Evolutionary conservation across 371 early-diverging fungal species (phyloP).

Genomic region (Paraphysoderma sedebokerense): DNA sequence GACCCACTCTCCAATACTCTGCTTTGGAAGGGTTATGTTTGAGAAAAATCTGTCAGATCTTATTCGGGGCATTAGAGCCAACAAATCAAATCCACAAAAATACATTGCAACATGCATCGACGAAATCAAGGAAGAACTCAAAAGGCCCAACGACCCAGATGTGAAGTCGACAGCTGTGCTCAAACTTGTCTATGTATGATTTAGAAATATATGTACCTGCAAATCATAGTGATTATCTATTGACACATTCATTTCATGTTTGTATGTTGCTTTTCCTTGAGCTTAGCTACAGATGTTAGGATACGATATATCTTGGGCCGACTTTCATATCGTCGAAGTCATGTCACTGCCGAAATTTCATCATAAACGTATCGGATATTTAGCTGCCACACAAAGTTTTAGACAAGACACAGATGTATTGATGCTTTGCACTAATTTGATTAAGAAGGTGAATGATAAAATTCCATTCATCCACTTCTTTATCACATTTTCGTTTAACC

Average conservation of each 20-base stretch:
- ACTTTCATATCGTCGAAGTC: constrained; percentile 90
- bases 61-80: constrained; percentile 83
- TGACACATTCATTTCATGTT: not conserved
- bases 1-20: too few relatives aligned
- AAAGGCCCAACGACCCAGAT: constrained; percentile 56
- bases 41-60: too few relatives aligned
- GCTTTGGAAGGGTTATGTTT: too few relatives aligned
- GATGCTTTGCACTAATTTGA: constrained; percentile 86
- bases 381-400: constrained; percentile 79
- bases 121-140: constrained; percentile 72
- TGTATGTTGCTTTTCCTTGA: not conserved
- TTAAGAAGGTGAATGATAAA: constrained; percentile 62
- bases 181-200: constrained; percentile 66
- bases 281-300: constrained; percentile 86
- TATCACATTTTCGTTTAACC: too few relatives aligned
- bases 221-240: too few relatives aligned
- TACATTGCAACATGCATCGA: constrained; percentile 68
- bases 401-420: constrained; percentile 86
- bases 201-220: not conserved
- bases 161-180: constrained; percentile 72
- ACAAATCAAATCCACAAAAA: constrained; percentile 74
- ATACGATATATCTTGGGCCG: constrained; percentile 91
- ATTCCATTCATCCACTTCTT: too few relatives aligned
- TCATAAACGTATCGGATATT: constrained; percentile 79
- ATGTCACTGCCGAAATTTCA: constrained; percentile 77